Evolutionary conservation across 2,329 filamentous ascomycete species (phyloP), one percentile per base, ranked within the genome.

Genomic region (Cercospora citrullina): DNA sequence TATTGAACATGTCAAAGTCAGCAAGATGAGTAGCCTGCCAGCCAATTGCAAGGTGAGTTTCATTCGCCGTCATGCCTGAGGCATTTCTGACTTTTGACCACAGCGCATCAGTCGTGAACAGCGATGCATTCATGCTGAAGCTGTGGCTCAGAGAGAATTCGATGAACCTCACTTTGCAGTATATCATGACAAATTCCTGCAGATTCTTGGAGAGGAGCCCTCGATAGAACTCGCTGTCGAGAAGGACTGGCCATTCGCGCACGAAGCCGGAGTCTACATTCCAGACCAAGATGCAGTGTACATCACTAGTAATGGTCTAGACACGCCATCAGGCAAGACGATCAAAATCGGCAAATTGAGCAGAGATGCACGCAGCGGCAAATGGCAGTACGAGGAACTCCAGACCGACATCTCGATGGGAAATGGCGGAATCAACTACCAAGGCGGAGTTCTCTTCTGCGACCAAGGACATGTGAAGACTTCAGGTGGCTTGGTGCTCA

Each of bases 351-450:
- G 71, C 65, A 74, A 75, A 66, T 63, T 74, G 28, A 71, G 48
- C 28, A 71, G 74, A 55, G 33, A 69, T 5, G 10, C 48, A 4
- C 48, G 60, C 30, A 48, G 69, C 30, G 5, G 76, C 72, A n/a
- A 81, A 83, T 82, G 81, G 79, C n/a, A 83, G 82, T 66, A 83
- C 67, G 73, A 76, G 26, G 65, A 70, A 51, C 75, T 83, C 12
- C 68, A 73, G 0, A 75, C 73, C 0, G 72, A 75, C 2, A 76
- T 84, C 0, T 74, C 75, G 2, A 84, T 85, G 81, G 81, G 79
- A 6, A 86, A 86, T 60, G 84, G 84, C 21, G 84, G 82, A 6
- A 79, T 84, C 42, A 85, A 85, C 65, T 83, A 83, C 74, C 71
- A 69, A 48, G 76, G 78, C 8, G 75, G 79, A 9, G 64, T 79